Conservation (phyloP, 2,329 filamentous ascomycete genomes). For the Arthrobotrys sphaeroides region DNA sequence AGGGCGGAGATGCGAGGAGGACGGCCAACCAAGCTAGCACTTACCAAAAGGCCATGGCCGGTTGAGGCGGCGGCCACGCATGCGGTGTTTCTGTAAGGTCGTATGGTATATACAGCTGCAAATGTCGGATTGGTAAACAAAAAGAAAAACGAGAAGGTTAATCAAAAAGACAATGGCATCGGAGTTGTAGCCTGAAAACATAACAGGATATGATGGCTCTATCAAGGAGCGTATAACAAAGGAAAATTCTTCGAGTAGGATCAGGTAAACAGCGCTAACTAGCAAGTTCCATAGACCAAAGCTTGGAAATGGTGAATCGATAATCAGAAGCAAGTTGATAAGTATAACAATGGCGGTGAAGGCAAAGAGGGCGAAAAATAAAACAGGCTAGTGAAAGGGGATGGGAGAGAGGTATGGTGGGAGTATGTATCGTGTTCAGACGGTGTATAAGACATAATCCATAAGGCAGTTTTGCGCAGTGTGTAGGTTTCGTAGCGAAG, state of each 20-base stretch:
- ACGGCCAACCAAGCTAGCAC: background rate
- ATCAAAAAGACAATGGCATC: background rate
- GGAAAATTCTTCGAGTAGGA: background rate
- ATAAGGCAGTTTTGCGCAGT: background rate
- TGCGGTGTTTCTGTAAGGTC: background rate
- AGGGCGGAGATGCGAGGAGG: background rate
- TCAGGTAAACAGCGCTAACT: background rate
- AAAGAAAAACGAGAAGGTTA: background rate
- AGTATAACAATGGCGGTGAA: too few relatives aligned
- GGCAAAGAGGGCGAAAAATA: background rate
- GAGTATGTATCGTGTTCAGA: too few relatives aligned
- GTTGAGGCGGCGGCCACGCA: background rate
- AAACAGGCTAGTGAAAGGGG: too few relatives aligned
- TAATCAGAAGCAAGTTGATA: too few relatives aligned
- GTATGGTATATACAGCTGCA: background rate
- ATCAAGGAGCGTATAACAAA: slow-evolving; percentile 1
- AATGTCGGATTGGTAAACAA: background rate
- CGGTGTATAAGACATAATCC: slow-evolving; percentile 47
- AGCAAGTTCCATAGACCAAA: background rate
- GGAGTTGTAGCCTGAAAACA: background rate
- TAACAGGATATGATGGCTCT: background rate
- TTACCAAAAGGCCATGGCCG: background rate
- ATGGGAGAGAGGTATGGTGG: too few relatives aligned
- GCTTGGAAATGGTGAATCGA: background rate
- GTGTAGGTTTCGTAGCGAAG: slow-evolving; percentile 30